Base-by-base conservation (phyloP, 75 land plant genomes). In the Ceratopteris richardii region DNA sequence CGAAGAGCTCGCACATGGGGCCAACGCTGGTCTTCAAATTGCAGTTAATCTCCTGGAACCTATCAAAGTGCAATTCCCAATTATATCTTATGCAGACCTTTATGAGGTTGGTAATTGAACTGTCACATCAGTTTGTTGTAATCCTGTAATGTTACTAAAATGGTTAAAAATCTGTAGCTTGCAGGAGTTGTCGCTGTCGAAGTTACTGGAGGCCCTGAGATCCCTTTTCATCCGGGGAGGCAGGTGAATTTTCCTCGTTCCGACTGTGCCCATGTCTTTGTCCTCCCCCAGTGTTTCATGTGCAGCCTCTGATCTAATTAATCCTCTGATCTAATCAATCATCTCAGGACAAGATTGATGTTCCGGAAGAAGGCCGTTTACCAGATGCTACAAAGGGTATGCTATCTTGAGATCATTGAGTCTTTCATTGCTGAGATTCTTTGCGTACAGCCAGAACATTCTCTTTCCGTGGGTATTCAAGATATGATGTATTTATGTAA, bases 111-210 rank as follows among this genome's bases (percentile, higher is more conserved):
- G 18, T 56, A 9, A 11, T 13, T 11, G 18, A 14, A 31, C 18
- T 56, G 36, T 16, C 6, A 6, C 28, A 31, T 29, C 16, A 10
- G 10, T 31, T 20, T 56, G 7, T 5, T 6, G 57, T 56, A 24
- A 56, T 31, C 18, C 4, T 18, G 14, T 56, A 19, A 58, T 33
- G n/a, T 31, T 4, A 13, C 39, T 9, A 31, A 5, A 40, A 40
- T n/a, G n/a, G n/a, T n/a, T n/a, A n/a, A n/a, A n/a, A n/a, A 20
- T 16, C 17, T 56, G 53, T 29, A 76, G 79, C 77, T 76, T 46
- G 79, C 79, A 37, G 79, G 79, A 28, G 70, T 66, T 37, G 79
- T 76, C 11, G 78, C 79, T 54, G 79, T 76, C 22, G 79, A 76
- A 44, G 57, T 76, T 10, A 76, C 79, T 21, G 79, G 79, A 23